Conservation (phyloP, 257 asterid genomes). For the Jacaranda copaia region DNA sequence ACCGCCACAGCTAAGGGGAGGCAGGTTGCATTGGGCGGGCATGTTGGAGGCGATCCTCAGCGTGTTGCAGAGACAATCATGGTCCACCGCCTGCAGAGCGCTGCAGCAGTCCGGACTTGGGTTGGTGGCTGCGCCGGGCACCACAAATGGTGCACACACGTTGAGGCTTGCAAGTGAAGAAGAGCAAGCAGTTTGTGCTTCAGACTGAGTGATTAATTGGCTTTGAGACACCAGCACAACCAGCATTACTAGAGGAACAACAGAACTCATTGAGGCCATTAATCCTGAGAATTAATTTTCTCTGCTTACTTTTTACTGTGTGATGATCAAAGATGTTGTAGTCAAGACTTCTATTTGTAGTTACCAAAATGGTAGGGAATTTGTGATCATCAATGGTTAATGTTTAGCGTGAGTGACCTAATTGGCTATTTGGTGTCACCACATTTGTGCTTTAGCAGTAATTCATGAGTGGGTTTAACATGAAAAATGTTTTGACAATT, state of each 20-base stretch:
- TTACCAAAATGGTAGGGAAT: not conserved
- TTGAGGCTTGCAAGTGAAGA: conserved; percentile 50
- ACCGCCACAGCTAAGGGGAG: conserved; percentile 45
- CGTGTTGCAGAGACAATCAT: conserved; percentile 55
- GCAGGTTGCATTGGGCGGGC: conserved; percentile 57
- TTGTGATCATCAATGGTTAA: not conserved
- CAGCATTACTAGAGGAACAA: conserved; percentile 31
- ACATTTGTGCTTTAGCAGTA: not conserved
- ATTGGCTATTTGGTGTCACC: conserved; percentile 27
- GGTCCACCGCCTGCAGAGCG: conserved; percentile 54
- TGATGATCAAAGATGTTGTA: not conserved
- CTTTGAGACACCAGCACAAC: conserved; percentile 32
- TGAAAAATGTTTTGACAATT: not conserved
- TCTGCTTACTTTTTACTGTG: not conserved
- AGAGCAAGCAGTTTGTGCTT: conserved; percentile 49
- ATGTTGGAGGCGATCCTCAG: conserved; percentile 49
- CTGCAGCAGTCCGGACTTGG: conserved; percentile 58
- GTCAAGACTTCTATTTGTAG: conserved; percentile 27
- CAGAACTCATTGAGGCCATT: conserved; percentile 42
- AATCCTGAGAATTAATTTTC: not conserved
- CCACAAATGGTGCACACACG: conserved; percentile 56
- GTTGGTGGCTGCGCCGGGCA: conserved; percentile 41
- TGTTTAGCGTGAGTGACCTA: conserved; percentile 48
- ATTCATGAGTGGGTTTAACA: not conserved
- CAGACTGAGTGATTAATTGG: conserved; percentile 28